A percentile compares a stretch with the other conserved stretches of the same genome.
Conservation (phyloP, 495 filamentous ascomycete species). For the Emericellopsis terricola region DNA sequence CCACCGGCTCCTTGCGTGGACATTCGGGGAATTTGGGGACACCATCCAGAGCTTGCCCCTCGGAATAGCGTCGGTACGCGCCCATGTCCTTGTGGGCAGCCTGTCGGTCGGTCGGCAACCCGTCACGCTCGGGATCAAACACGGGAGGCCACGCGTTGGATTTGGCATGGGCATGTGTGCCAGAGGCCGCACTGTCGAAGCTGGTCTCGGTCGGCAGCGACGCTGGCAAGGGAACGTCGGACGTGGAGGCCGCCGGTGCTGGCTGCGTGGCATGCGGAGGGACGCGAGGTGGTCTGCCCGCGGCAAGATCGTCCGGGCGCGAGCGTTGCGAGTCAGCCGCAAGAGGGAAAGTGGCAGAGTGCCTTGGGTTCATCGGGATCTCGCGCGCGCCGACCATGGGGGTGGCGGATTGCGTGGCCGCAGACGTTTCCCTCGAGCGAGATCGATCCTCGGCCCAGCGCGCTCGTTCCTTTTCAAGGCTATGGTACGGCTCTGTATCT, state of each 20-base stretch:
- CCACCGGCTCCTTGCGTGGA: conserved; percentile 12
- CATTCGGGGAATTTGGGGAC: conserved; percentile 19
- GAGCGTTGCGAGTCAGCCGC: no score
- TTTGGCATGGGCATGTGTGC: not conserved
- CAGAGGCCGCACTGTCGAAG: not conserved
- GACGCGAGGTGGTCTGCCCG: no score
- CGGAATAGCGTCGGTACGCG: conserved; percentile 17
- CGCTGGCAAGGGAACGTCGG: not conserved
- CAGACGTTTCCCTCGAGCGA: not conserved
- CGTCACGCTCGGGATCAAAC: conserved; percentile 10
- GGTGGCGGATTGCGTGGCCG: no score
- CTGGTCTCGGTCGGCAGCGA: not conserved
- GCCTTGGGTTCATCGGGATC: not conserved
- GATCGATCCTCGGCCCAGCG: not conserved
- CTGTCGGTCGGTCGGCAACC: conserved; percentile 4
- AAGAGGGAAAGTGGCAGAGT: not conserved
- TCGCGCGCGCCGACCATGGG: no score
- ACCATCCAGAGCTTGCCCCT: conserved; percentile 12
- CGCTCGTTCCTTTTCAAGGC: not conserved
- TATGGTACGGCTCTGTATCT: not conserved
- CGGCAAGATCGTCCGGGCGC: no score
- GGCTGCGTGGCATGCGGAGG: no score
- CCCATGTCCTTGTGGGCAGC: conserved; percentile 9
- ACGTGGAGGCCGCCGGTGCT: not conserved
- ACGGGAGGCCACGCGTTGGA: conserved; percentile 12